Percentiles rank a stretch among this genome's conserved stretches.
Conservation (phyloP, 345 rosid species). For the Kandelia obovata region DNA sequence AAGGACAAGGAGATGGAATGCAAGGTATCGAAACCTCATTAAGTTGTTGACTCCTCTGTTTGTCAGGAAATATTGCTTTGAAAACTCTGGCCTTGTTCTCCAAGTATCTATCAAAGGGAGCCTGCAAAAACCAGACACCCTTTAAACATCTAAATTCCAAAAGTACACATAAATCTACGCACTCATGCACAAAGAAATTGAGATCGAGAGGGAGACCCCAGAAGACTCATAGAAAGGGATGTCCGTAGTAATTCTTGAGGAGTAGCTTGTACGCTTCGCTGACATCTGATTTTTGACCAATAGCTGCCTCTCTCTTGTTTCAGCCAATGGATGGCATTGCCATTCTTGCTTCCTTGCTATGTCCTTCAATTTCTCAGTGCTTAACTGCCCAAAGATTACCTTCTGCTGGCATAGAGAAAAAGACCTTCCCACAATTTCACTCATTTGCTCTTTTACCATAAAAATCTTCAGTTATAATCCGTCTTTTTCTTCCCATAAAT, state of each 20-base stretch:
- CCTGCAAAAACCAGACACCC: slow-evolving; percentile 38
- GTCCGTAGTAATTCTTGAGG: slow-evolving; percentile 69
- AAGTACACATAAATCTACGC: no score
- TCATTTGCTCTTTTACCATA: slow-evolving; percentile 12
- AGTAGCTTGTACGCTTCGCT: slow-evolving; percentile 49
- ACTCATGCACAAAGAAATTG: neutral
- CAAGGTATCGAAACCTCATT: slow-evolving; percentile 45
- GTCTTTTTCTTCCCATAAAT: neutral
- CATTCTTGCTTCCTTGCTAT: slow-evolving; percentile 22
- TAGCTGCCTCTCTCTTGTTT: slow-evolving; percentile 8
- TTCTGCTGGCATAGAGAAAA: slow-evolving; percentile 30
- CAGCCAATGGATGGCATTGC: slow-evolving; percentile 26
- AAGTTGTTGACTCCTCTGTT: slow-evolving; percentile 53
- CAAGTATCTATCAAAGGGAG: slow-evolving; percentile 75
- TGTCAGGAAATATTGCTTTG: slow-evolving; percentile 78
- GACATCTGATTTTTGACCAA: slow-evolving; percentile 31
- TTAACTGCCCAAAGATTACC: slow-evolving; percentile 16
- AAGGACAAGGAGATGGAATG: neutral
- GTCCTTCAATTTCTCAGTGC: slow-evolving; percentile 14
- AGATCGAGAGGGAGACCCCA: slow-evolving; percentile 44
- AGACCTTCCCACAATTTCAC: slow-evolving; percentile 34
- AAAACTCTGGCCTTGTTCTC: slow-evolving; percentile 77
- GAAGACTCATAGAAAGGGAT: slow-evolving; percentile 77
- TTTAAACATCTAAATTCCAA: neutral
- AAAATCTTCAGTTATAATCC: neutral